Percentiles rank a stretch among this genome's conserved stretches.
Evolutionary conservation across 495 filamentous ascomycete species (phyloP).

Genomic region (Xylaria curta): DNA sequence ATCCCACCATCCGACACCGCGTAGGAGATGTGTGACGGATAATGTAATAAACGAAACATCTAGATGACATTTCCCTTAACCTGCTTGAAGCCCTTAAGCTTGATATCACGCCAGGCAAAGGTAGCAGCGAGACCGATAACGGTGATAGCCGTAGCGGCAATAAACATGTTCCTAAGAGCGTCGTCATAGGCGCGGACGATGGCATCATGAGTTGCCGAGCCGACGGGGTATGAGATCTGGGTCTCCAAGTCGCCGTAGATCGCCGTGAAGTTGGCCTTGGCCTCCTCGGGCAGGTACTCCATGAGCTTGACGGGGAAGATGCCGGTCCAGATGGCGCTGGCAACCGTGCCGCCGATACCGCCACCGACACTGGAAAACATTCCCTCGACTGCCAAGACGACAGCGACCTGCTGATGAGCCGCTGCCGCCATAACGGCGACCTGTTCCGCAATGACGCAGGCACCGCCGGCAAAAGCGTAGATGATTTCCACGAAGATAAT

Average conservation of each 20-base stretch:
- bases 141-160: slow-evolving; percentile 59
- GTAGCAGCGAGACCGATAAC: slow-evolving; percentile 54
- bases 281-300: slow-evolving; percentile 63
- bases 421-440: slow-evolving; percentile 72
- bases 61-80: slow-evolving; percentile 40
- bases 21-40: neutral
- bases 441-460: slow-evolving; percentile 66
- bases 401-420: slow-evolving; percentile 69
- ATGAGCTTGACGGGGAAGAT: slow-evolving; percentile 60
- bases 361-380: slow-evolving; percentile 70
- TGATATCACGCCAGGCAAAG: slow-evolving; percentile 61
- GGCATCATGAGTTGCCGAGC: slow-evolving; percentile 57
- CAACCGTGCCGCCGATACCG: slow-evolving; percentile 66
- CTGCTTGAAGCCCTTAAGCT: slow-evolving; percentile 60
- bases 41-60: neutral
- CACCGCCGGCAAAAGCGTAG: slow-evolving; percentile 70
- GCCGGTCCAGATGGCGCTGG: slow-evolving; percentile 70
- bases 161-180: slow-evolving; percentile 61
- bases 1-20: neutral
- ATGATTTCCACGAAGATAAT: slow-evolving; percentile 82
- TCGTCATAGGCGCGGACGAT: slow-evolving; percentile 64
- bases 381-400: slow-evolving; percentile 65
- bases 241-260: slow-evolving; percentile 61
- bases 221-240: slow-evolving; percentile 61
- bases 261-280: slow-evolving; percentile 44